Evolutionary conservation across 306 rosid genomes (phyloP), one percentile per base, ranked within the genome.

Genomic region (Vigna unguiculata): DNA sequence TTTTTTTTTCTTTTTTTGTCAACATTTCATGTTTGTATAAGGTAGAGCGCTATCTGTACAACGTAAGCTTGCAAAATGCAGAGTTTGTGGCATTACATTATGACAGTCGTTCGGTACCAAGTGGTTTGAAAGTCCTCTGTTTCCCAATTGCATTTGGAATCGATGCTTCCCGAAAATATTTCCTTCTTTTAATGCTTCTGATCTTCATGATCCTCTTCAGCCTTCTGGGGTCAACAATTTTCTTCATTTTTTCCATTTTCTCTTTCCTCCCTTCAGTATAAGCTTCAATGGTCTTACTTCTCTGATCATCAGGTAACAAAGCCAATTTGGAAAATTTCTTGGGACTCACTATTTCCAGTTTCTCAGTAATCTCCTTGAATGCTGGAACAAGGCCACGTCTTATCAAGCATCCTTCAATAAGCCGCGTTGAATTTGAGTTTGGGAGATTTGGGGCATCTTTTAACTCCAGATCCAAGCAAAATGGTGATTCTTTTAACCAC

Each of bases 401-500:
- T 69, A 94, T 72, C 46, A 90, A 94, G 85, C 98, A 94, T 66
- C 98, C 97, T 45, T 87, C 87, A 9, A 91, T 55, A 19, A 94
- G 91, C 85, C 81, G 88, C 91, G 92, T 89, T 20, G 98, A 94
- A 74, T 94, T 94, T 52, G 53, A 52, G 49, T 87, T 78, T 5
- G 96, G 97, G 75, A 90, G 91, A 48, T 74, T 71, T 22, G 88
- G 78, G 25, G 90, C 64, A 80, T 94, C 93, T 85, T 90, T 91
- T 84, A 94, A 82, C 90, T 94, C 98, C 10, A 94, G 92, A 86
- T 94, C 97, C 78, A 89, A 82, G 82, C 98, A 94, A 74, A 94
- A 94, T 2, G 97, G 91, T 52, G 98, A 94, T 74, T 94, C 98
- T 79, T 92, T 94, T 69, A 94, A 83, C 98, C 98, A 94, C 98